Base-by-base conservation (phyloP, 352 stramenopile species). In the Aphanomyces astaci region DNA sequence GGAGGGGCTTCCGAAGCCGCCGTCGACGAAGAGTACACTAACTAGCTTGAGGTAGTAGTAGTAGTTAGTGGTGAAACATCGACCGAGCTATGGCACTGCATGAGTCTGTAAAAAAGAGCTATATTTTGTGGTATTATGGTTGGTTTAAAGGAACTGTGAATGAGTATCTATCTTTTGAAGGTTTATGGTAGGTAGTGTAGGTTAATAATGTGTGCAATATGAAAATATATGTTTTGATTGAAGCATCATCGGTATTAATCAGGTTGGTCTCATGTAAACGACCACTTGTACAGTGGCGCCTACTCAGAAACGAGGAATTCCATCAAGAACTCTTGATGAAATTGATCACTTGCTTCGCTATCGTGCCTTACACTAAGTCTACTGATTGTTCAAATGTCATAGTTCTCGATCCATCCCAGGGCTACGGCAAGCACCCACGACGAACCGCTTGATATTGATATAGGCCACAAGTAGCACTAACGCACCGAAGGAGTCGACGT, bases 221-320 rank as follows among this genome's bases (percentile, higher is more conserved):
- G n/a, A n/a, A n/a, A n/a, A n/a, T n/a, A n/a, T n/a, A n/a, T n/a
- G n/a, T n/a, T n/a, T n/a, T 55, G 2, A 7, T 19, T 30, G 51
- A 59, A 59, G 51, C 51, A 59, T 59, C 51, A 59, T 22, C 51
- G 30, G 30, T 36, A 70, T 63, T 52, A 71, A 65, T 63, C 51
- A 71, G 54, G 49, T 71, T 71, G 64, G 51, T 59, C 51, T 65
- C 54, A 63, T 63, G 64, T 46, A n/a, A 25, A 28, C 51, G 51
- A 28, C 51, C 22, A 59, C 51, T 59, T 59, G 51, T 59, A 39
- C 51, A 59, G 51, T 59, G 51, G 60, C 27, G 60, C 36, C 17
- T 66, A 24, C 62, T 68, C 62, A 68, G 62, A 68, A 68, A 68
- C 62, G 62, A 68, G 62, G 62, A 68, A 68, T 68, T 68, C 62